Percentiles rank a stretch among this genome's conserved stretches.
Conservation (phyloP, 768 basidiomycete genomes). For the Macrocybe gigantea region DNA sequence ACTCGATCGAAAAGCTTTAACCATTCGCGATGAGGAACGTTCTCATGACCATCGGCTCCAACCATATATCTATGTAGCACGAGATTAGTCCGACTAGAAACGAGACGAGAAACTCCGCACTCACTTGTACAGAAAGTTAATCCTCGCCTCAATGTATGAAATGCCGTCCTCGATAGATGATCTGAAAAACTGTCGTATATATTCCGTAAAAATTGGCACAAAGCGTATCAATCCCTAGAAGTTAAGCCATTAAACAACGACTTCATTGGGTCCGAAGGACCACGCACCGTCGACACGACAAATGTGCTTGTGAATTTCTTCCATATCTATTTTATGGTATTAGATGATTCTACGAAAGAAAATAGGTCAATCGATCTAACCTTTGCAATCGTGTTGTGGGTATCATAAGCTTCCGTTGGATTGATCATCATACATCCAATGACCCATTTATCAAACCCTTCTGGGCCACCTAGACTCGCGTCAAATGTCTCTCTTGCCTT, state of each 20-base stretch:
- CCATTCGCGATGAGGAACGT: slow-evolving; percentile 57
- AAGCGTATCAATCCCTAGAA: slow-evolving; percentile 40
- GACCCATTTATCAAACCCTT: slow-evolving; percentile 68
- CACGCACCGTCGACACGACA: slow-evolving; percentile 37
- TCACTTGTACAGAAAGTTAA: slow-evolving; percentile 59
- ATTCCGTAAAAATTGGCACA: slow-evolving; percentile 52
- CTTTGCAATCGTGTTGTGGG: slow-evolving; percentile 66
- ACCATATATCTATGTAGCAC: slow-evolving; percentile 41
- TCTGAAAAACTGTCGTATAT: slow-evolving; percentile 57
- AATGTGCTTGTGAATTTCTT: slow-evolving; percentile 60
- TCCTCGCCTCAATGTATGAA: slow-evolving; percentile 62
- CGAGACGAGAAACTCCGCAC: slow-evolving; percentile 7
- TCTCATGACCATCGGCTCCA: slow-evolving; percentile 49
- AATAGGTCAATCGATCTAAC: slow-evolving; percentile 20
- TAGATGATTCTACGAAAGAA: background rate
- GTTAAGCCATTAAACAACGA: background rate
- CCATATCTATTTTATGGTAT: slow-evolving; percentile 55
- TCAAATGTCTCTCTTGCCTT: slow-evolving; percentile 51
- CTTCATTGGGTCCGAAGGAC: background rate
- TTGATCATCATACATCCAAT: slow-evolving; percentile 57
- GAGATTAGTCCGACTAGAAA: slow-evolving; percentile 1
- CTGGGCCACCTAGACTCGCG: slow-evolving; percentile 46
- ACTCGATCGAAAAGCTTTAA: slow-evolving; percentile 46
- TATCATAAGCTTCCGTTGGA: slow-evolving; percentile 65
- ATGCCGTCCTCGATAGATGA: slow-evolving; percentile 66